Evolutionary conservation across 1,139 yeast genomes (phyloP), one percentile per base, ranked within the genome.

Genomic region (Geotrichum candidum): DNA sequence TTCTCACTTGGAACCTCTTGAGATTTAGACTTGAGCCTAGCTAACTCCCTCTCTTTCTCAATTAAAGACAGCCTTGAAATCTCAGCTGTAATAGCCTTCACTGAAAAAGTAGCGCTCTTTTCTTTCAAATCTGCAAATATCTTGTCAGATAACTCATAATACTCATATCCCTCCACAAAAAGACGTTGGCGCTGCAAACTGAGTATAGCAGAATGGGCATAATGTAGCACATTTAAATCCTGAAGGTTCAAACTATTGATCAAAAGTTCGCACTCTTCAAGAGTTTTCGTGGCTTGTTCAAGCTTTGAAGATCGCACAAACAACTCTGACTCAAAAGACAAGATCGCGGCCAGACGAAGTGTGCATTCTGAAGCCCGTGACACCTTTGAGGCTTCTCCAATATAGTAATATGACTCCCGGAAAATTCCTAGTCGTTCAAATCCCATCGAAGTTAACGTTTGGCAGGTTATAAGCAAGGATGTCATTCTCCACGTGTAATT

Each of bases 341-440:
- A 52, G 29, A 69, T 61, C 3, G 63, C 60, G 11, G 68, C 66
- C 25, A 64, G 54, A 11, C 69, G 58, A n/a, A 66, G 53, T 10
- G 58, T 54, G 59, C 69, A 64, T 22, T 60, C 63, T 9, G 64
- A 55, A 9, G 65, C 58, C 35, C 61, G 61, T 1, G 71, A 67
- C 22, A 68, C 55, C 54, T 65, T 65, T 2, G 65, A 57, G 1
- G 70, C 72, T 55, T 69, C 72, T 10, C 64, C 64, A 25, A 68
- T 62, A 57, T 68, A 68, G 54, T 67, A 67, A 31, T 57, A 56
- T 1, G 73, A 67, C 52, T 66, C 68, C 33, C 67, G 61, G 18
- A 64, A 65, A 25, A 69, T 61, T 45, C 73, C 73, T 10, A 66
- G 63, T 18, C 60, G 58, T 55, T 70, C 73, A 59, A 66, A 68